Base-by-base conservation (phyloP, 1,139 yeast species). In the Schizosaccharomyces versatilis region DNA sequence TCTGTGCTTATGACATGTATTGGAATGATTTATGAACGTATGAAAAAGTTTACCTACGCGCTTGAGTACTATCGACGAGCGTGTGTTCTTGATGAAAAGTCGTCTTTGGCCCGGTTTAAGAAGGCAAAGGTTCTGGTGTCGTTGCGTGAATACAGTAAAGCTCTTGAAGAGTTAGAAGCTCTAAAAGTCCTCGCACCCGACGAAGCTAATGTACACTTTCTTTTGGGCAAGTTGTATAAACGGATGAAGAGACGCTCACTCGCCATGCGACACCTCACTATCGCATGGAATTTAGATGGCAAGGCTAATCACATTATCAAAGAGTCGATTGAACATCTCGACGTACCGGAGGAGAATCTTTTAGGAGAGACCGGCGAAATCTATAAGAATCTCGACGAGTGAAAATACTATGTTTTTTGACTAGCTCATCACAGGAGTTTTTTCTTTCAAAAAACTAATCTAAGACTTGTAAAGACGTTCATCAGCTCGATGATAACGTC, bases 221-320 rank as follows among this genome's bases (percentile, higher is more conserved):
- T 88, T 54, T 71, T 90, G 54, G 98, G 96, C 17, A 88, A 86
- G 65, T 72, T 88, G 58, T 85, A 86, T 71, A 84, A 82, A 63
- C 76, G 81, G 42, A 77, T 81, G 60, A 80, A 81, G 41, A 79
- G 84, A 60, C 81, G 79, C 63, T 78, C 77, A 61, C 79, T 75
- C 60, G 97, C 98, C 1, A 77, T 90, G 51, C 78, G 78, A 61
- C 94, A 85, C 62, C 84, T 84, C 62, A 90, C 97, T 0, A 78
- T 82, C 53, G 97, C 98, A 0, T 73, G 85, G 68, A 84, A 85
- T 63, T 72, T 90, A 61, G 97, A 90, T 67, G 97, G 97, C 7
- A 88, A 86, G 65, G 96, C 96, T 0, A 80, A 85, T 56, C 93
- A 84, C 63, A 71, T 85, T 59, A 84, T 90, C 32, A 75, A 84